These are phyloP conservation scores for Anthracocystis setariae DNA, from an alignment of 1,284 basidiomycete species.

Conservation along the genomic window DNA sequence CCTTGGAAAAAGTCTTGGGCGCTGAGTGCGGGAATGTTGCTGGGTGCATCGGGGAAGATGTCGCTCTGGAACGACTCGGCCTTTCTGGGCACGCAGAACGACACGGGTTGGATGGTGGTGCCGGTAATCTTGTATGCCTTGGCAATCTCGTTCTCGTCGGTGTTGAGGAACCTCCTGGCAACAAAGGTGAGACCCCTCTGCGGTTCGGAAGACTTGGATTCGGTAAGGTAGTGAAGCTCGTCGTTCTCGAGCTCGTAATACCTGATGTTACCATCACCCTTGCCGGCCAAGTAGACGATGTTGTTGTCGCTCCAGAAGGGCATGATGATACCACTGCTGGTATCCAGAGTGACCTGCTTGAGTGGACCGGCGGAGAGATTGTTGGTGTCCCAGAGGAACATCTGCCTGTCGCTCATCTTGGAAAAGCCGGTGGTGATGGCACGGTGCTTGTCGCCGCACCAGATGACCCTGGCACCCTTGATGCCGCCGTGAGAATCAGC, in stretches of 20 bases:
- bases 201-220: slow-evolving; percentile 89
- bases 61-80: slow-evolving; percentile 90
- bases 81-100: slow-evolving; percentile 92
- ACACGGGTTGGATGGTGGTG: slow-evolving; percentile 82
- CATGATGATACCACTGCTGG: slow-evolving; percentile 85
- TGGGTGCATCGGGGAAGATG: slow-evolving; percentile 91
- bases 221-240: slow-evolving; percentile 74
- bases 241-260: slow-evolving; percentile 93
- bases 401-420: slow-evolving; percentile 91
- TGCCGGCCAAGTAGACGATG: slow-evolving; percentile 83
- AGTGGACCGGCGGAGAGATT: slow-evolving; percentile 50
- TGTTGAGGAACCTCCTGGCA: slow-evolving; percentile 85
- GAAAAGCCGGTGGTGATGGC: slow-evolving; percentile 92
- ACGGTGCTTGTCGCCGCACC: slow-evolving; percentile 88
- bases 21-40: slow-evolving; percentile 80
- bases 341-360: slow-evolving; percentile 57
- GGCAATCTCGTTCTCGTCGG: slow-evolving; percentile 92
- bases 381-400: slow-evolving; percentile 72
- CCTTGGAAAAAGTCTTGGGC: slow-evolving; percentile 87
- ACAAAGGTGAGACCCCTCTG: slow-evolving; percentile 97
- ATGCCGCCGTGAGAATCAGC: slow-evolving; percentile 91
- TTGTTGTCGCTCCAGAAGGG: slow-evolving; percentile 89
- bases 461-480: slow-evolving; percentile 88
- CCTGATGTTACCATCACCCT: slow-evolving; percentile 68
- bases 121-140: slow-evolving; percentile 90